These are phyloP conservation scores for Colletotrichum sp. DNA, from an alignment of 2,329 filamentous ascomycete genomes.

Conservation along the genomic window DNA sequence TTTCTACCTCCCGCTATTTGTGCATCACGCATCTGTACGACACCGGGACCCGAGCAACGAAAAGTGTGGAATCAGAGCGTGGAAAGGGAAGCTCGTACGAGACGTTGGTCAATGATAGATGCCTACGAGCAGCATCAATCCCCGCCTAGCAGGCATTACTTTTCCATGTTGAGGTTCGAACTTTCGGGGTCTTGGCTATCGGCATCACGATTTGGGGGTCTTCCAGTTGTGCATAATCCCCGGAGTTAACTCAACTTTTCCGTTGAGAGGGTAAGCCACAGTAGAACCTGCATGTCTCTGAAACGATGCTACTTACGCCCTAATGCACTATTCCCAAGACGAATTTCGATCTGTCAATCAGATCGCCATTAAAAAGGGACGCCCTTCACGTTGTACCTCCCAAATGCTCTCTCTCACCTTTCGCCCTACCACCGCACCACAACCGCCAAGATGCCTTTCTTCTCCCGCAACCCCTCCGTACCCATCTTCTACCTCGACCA, in stretches of 20 bases:
- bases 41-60: neutral
- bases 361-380: neutral
- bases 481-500: constrained; percentile 8
- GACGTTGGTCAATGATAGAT: neutral
- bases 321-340: neutral
- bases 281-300: neutral
- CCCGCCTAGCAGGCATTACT: neutral
- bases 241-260: neutral
- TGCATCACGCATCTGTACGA: neutral
- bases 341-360: neutral
- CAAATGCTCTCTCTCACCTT: neutral
- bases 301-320: neutral
- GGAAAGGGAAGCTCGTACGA: neutral
- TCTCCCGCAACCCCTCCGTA: neutral
- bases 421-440: neutral
- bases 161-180: neutral
- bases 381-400: neutral
- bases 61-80: neutral
- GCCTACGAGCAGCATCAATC: neutral
- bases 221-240: neutral
- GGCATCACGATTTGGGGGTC: neutral
- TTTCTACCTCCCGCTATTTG: neutral
- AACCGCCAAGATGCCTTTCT: neutral
- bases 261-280: neutral
- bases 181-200: neutral